Evolutionary conservation across 148 eudicot genomes (phyloP).

Genomic region (Cornus controversa): DNA sequence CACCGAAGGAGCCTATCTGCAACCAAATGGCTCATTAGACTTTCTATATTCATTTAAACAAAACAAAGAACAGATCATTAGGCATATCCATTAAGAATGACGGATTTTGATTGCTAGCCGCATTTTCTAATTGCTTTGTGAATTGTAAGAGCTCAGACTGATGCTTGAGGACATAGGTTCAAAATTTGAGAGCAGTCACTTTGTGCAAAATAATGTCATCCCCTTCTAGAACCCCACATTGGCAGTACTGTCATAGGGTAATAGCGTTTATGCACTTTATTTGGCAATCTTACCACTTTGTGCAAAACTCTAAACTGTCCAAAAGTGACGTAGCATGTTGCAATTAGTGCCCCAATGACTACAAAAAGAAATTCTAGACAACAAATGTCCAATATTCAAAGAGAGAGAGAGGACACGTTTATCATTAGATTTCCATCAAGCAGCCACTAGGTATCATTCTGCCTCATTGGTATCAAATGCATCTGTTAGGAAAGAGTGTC

Average conservation of each 20-base stretch:
- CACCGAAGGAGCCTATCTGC: slow-evolving; percentile 99
- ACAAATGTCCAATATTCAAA: neutral
- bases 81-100: neutral
- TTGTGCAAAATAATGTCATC: no score
- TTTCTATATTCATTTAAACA: slow-evolving; percentile 3
- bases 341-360: neutral
- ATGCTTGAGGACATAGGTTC: no score
- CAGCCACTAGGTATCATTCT: neutral
- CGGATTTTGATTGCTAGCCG: neutral
- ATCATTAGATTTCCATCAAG: neutral
- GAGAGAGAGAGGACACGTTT: neutral
- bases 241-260: no score
- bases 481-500: neutral
- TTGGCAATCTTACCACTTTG: neutral
- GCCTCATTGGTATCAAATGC: neutral
- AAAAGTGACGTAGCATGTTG: neutral
- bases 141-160: no score
- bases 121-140: no score
- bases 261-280: neutral
- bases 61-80: neutral
- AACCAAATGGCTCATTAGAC: slow-evolving; percentile 47
- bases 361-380: neutral
- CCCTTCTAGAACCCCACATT: no score
- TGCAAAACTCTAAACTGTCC: neutral
- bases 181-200: no score